Percentiles rank a stretch among this genome's conserved stretches.
Evolutionary conservation across 257 asterid species (phyloP).

Genomic region (Jasminum sambac): DNA sequence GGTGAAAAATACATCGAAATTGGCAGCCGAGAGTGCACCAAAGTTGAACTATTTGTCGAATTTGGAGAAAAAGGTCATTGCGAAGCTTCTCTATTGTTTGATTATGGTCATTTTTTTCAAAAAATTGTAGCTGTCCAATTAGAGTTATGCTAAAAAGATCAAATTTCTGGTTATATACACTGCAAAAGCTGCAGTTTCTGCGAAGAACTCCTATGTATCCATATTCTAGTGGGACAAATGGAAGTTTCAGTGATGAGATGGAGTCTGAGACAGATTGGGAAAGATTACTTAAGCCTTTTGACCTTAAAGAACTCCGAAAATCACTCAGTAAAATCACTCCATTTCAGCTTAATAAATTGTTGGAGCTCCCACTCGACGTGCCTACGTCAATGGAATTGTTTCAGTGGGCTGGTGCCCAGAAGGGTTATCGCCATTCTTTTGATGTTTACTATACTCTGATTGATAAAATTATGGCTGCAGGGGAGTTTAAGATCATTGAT

Average conservation of each 20-base stretch:
- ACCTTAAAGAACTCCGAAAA: conserved; percentile 70
- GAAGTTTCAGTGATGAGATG: conserved; percentile 29
- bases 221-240: conserved; percentile 35
- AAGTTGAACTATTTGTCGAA: not conserved
- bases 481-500: conserved; percentile 67
- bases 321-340: conserved; percentile 67
- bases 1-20: conserved; percentile 17
- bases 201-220: conserved; percentile 33
- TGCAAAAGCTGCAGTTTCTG: conserved; percentile 31
- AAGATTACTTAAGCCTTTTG: conserved; percentile 81
- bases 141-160: conserved; percentile 41
- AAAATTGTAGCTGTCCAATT: conserved; percentile 6
- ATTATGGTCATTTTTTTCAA: conserved; percentile 17
- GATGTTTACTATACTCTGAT: conserved; percentile 68
- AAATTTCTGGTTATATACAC: conserved; percentile 13
- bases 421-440: conserved; percentile 65
- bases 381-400: conserved; percentile 70
- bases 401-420: conserved; percentile 65
- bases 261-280: conserved; percentile 86
- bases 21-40: not conserved
- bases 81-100: conserved; percentile 15
- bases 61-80: not conserved
- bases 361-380: conserved; percentile 67
- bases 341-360: conserved; percentile 70
- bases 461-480: conserved; percentile 60